Evolutionary conservation across 208 protist species (phyloP).

Genomic region (Angomonas ambiguus): DNA sequence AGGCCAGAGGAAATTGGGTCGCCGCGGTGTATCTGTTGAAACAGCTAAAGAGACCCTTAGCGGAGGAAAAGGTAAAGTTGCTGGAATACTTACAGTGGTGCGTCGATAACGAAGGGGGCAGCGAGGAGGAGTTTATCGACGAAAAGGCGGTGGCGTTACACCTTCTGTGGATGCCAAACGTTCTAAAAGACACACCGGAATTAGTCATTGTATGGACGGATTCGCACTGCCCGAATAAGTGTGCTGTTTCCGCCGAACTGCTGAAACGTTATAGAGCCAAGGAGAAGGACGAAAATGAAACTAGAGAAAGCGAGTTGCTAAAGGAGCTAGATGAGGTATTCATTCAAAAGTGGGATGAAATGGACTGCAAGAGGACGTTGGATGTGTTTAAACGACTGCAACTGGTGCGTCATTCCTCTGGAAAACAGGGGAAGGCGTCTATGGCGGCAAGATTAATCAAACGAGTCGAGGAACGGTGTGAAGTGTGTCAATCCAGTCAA

Average conservation of each 20-base stretch:
- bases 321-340: constrained; percentile 2
- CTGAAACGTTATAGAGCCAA: constrained; percentile 3
- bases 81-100: constrained; percentile 28
- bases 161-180: constrained; percentile 23
- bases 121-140: constrained; percentile 1
- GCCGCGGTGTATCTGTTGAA: constrained; percentile 55
- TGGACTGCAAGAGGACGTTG: constrained; percentile 30
- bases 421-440: background rate
- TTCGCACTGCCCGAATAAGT: constrained; percentile 14
- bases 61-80: constrained; percentile 40
- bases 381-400: constrained; percentile 27
- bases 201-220: constrained; percentile 65
- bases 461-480: background rate
- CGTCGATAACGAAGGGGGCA: background rate
- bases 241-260: constrained; percentile 13
- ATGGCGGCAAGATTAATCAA: background rate
- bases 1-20: constrained; percentile 25
- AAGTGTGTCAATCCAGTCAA: no score
- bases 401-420: background rate
- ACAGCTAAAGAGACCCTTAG: constrained; percentile 35
- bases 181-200: constrained; percentile 41
- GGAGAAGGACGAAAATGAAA: background rate
- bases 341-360: constrained; percentile 19
- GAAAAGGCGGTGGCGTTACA: constrained; percentile 20
- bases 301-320: background rate